Base-by-base conservation (phyloP, 495 filamentous ascomycete genomes). In the Beverwykella pulmonaria region DNA sequence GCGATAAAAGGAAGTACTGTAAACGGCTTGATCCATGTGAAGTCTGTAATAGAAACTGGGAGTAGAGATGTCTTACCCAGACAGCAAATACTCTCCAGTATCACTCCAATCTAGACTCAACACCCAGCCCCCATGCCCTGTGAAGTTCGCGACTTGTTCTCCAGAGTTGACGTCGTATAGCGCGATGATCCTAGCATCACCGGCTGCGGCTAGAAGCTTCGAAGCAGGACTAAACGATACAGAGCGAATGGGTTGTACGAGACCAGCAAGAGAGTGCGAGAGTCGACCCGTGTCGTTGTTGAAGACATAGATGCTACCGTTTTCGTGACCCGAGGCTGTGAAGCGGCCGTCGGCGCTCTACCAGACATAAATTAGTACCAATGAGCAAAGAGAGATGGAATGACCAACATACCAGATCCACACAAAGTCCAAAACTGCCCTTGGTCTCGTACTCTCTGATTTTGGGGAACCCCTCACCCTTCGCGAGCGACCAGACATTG, bases 301-400 rank as follows among this genome's bases (percentile, higher is more conserved):
- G 80, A 97, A 98, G 39, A 98, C 87, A 73, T 97, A 97, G 55
- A 98, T 84, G n/a, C 86, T 87, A 25, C 94, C 94, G 74, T 90
- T 96, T 75, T 96, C 87, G 76, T 98, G 95, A 0, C 94, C 94
- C 61, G 88, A 93, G 9, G 93, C 94, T 52, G 93, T 92, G 71
- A 93, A 87, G 61, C 83, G 85, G 56, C 92, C 93, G 76, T 98
- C 89, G 29, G 82, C 63, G 54, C 86, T 89, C 87, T 89, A 61
- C 30, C 5, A 41, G 2, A 39, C 6, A 12, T 22, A 2, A 26
- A 26, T 57, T 41, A 57, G 30, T 25, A 14, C 7, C 15, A 23
- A 25, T 5, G n/a, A 9, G 9, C 7, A 57, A 34, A 34, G 19
- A 6, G 19, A 10, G 30, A 23, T 23, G 30, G 19, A 14, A 39